phyloP scores from a whole-genome alignment of 495 filamentous ascomycete genomes.

The Margaritispora aquatica region DNA sequence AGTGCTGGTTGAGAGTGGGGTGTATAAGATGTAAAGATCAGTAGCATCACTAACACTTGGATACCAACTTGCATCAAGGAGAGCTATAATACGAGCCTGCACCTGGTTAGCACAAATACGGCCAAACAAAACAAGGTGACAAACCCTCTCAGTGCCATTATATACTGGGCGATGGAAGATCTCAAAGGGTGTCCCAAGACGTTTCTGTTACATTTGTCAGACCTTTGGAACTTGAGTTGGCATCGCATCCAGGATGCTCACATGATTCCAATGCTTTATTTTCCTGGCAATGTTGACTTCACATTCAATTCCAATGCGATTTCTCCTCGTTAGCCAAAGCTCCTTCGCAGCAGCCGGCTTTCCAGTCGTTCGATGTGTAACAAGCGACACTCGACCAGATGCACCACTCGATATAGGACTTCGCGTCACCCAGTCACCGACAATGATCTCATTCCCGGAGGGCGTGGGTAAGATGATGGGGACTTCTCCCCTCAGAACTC shows the following conservation, averaged over 20 bases:
- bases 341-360: constrained; percentile 18
- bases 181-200: constrained; percentile 10
- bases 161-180: constrained; percentile 2
- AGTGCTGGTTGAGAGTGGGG: constrained; percentile 15
- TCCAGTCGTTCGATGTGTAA: constrained; percentile 10
- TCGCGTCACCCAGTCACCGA: constrained; percentile 17
- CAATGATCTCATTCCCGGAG: constrained; percentile 12
- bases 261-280: constrained; percentile 1
- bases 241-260: background rate
- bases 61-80: constrained; percentile 13
- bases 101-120: background rate
- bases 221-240: background rate
- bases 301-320: constrained; percentile 6
- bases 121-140: background rate
- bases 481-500: constrained; percentile 2
- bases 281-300: constrained; percentile 10
- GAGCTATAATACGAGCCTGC: constrained; percentile 7
- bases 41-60: constrained; percentile 10
- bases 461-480: constrained; percentile 14
- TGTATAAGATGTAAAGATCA: constrained; percentile 15
- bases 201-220: constrained; percentile 5
- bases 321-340: constrained; percentile 15
- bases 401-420: constrained; percentile 13
- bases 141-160: constrained; percentile 11
- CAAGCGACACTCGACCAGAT: constrained; percentile 14